A percentile compares a stretch with the other conserved stretches of the same genome.
Evolutionary conservation across 768 basidiomycete species (phyloP).

Genomic region (Sistotremastrum niveocremeum): DNA sequence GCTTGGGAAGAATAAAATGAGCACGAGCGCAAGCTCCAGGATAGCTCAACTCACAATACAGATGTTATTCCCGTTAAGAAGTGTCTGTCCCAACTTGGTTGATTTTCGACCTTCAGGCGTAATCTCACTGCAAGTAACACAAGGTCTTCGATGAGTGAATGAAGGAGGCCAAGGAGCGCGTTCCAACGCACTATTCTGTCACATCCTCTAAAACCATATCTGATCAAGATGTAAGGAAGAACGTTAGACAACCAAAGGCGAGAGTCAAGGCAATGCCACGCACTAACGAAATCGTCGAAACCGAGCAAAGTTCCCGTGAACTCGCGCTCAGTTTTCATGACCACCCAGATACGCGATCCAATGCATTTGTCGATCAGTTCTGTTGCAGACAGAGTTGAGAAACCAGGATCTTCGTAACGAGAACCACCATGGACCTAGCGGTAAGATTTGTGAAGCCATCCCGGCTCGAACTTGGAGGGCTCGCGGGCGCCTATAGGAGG

Average conservation of each 20-base stretch:
- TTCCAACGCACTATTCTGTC: slow-evolving; percentile 70
- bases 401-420: not conserved
- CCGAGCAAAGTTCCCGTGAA: slow-evolving; percentile 91
- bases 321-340: slow-evolving; percentile 96
- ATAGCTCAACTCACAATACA: slow-evolving; percentile 61
- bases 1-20: slow-evolving; percentile 2
- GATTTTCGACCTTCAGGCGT: slow-evolving; percentile 73
- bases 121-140: slow-evolving; percentile 44
- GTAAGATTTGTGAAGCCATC: slow-evolving; percentile 91
- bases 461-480: not conserved
- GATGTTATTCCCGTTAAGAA: slow-evolving; percentile 91
- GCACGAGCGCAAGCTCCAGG: not conserved
- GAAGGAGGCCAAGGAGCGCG: not conserved
- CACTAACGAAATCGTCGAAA: slow-evolving; percentile 99
- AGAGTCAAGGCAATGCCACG: slow-evolving; percentile 29
- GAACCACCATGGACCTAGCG: slow-evolving; percentile 45
- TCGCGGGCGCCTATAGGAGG: too few species aligned
- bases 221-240: slow-evolving; percentile 14
- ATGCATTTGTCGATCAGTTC: slow-evolving; percentile 97
- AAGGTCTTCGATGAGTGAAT: slow-evolving; percentile 1
- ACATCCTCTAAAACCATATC: slow-evolving; percentile 96
- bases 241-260: not conserved
- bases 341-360: slow-evolving; percentile 93
- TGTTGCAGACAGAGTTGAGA: slow-evolving; percentile 16
- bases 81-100: slow-evolving; percentile 75